phyloP scores from a whole-genome alignment of 225 moss, liverwort and hornwort genomes.

The Straminergon stramineum region DNA sequence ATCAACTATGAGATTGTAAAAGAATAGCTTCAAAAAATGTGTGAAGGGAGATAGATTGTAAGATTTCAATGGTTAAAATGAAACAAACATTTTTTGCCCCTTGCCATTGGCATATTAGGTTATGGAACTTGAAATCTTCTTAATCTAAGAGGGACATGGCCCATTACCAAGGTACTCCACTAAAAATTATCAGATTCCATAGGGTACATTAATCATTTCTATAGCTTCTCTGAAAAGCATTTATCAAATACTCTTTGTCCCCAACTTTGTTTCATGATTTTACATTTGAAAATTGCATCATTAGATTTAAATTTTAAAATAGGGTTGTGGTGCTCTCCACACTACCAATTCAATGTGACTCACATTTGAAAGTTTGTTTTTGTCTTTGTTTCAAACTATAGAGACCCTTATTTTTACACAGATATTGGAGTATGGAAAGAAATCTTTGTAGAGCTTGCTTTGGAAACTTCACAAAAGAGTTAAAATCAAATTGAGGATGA shows the following conservation, averaged over 20 bases:
- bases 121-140: background rate
- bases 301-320: background rate
- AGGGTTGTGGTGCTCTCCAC: fast-evolving
- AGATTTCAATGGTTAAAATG: background rate
- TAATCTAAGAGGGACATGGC: background rate
- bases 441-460: background rate
- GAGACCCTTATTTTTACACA: background rate
- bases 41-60: background rate
- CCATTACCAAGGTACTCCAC: background rate
- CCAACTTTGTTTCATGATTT: background rate
- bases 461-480: fast-evolving
- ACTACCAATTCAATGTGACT: background rate
- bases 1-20: fast-evolving
- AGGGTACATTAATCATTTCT: background rate
- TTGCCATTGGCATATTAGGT: background rate
- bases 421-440: background rate
- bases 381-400: background rate
- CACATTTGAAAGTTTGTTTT: fast-evolving
- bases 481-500: background rate
- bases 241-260: background rate
- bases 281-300: background rate
- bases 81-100: fast-evolving
- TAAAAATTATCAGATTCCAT: background rate
- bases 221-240: background rate
- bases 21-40: background rate